Evolutionary conservation across 371 early-diverging fungal species (phyloP), one percentile per base, ranked within the genome.

Genomic region (Mortierella sp.): DNA sequence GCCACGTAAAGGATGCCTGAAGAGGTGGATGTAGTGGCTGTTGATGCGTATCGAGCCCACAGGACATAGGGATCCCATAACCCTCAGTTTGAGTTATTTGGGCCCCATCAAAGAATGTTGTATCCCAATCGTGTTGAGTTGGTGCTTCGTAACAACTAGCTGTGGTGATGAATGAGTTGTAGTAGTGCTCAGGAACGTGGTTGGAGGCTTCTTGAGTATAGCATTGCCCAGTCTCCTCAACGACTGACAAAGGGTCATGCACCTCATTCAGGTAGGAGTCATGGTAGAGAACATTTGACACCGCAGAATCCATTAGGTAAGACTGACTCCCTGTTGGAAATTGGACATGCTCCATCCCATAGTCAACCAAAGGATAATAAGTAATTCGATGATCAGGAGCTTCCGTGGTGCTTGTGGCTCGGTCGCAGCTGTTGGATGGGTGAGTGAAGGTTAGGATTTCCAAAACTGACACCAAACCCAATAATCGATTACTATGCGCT

Each of bases 1-100:
- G 53, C 78, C 78, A 78, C 15, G 61, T 48, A 41, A 78, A 78
- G 21, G 19, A 65, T 6, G 65, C 13, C 21, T 58, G 58, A 9
- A 57, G 45, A 2, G 48, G 63, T 16, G 11, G 55, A 55, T 24
- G 55, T 22, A 55, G 22, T 2, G 22, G 55, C 28, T 28, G 28
- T 55, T 7, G 50, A n/a, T n/a, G n/a, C 16, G 13, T 13, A 8
- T 24, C 7, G 15, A 60, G 21, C 11, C 28, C 55, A 55, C 11
- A 32, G 9, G 43, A 16, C 19, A 15, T 16, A 45, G 28, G 33
- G 1, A 13, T 16, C 33, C 32, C 2, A 24, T 22, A 36, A 33
- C 33, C 15, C 15, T 62, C 67, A 50, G 28, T 32, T 10, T 10
- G 21, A 7, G 8, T 36, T 4, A 2, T 55, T 55, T 22, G 8